A percentile compares a stretch with the other conserved stretches of the same genome.
These are phyloP conservation scores for Saccharomycopsis guyanensis DNA, from an alignment of 805 yeast species.

Conservation along the genomic window DNA sequence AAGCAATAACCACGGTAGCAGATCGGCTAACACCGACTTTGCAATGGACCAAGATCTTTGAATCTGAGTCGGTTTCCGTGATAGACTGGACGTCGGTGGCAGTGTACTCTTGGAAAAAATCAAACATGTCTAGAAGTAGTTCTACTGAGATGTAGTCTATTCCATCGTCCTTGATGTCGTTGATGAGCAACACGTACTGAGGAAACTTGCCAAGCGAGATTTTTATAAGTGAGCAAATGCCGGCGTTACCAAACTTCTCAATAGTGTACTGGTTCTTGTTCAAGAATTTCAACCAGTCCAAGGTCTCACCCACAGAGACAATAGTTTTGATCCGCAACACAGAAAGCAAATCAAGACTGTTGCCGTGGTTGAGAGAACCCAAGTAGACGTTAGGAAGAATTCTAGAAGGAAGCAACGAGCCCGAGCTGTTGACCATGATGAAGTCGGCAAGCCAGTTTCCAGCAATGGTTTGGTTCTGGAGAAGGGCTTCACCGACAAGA, in stretches of 20 bases:
- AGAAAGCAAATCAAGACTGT: conserved; percentile 51
- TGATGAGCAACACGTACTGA: conserved; percentile 39
- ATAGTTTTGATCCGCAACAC: conserved; percentile 64
- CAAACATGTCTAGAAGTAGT: conserved; percentile 37
- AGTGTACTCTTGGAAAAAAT: conserved; percentile 53
- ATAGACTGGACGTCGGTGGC: conserved; percentile 22
- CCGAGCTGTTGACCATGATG: not conserved
- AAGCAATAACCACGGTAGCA: conserved; percentile 94
- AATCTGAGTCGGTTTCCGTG: conserved; percentile 21
- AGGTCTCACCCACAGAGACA: conserved; percentile 78
- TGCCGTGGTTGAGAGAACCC: conserved; percentile 81
- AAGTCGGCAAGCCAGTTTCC: conserved; percentile 26
- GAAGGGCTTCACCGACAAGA: conserved; percentile 31
- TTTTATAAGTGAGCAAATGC: not conserved
- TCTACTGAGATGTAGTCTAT: conserved; percentile 59
- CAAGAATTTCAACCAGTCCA: conserved; percentile 49
- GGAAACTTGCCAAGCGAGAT: conserved; percentile 1
- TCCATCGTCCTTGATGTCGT: conserved; percentile 85
- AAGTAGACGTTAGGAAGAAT: conserved; percentile 77
- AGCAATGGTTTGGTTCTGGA: conserved; percentile 25
- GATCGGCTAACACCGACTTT: conserved; percentile 94
- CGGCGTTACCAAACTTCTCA: conserved; percentile 13
- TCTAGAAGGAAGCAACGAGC: conserved; percentile 57
- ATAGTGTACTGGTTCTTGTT: conserved; percentile 34
- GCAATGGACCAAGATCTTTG: conserved; percentile 75